A percentile compares a stretch with the other conserved stretches of the same genome.
phyloP scores from a whole-genome alignment of 2,329 filamentous ascomycete species.

The Dactylonectria estremocensis region DNA sequence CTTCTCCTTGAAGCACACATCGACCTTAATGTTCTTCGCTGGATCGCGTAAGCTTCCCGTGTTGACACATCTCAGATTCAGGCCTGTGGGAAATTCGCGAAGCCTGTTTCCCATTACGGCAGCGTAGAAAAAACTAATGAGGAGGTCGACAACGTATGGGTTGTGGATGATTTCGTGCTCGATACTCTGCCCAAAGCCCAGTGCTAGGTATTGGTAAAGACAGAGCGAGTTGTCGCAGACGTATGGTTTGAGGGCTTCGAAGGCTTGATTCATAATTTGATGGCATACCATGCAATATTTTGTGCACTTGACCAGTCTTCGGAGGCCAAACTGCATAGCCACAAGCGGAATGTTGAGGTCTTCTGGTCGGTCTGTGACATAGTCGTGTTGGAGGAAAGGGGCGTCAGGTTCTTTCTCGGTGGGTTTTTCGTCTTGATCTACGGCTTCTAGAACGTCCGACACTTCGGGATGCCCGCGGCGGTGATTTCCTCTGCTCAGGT shows the following conservation, averaged over 20 bases:
- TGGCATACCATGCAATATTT: conserved; percentile 93
- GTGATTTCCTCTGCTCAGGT: conserved; percentile 29
- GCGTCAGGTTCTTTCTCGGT: conserved; percentile 22
- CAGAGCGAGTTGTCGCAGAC: conserved; percentile 85
- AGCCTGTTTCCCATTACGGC: conserved; percentile 61
- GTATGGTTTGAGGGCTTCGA: conserved; percentile 82
- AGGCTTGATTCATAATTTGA: conserved; percentile 73
- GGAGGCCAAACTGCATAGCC: conserved; percentile 82
- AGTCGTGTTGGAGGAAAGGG: conserved; percentile 48
- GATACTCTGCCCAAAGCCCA: conserved; percentile 88
- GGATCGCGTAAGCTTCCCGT: conserved; percentile 22
- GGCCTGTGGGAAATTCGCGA: conserved; percentile 61
- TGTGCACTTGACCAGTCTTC: conserved; percentile 84
- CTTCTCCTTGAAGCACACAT: conserved; percentile 34
- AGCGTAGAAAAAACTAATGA: conserved; percentile 85
- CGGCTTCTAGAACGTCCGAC: not conserved
- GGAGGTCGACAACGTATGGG: conserved; percentile 86
- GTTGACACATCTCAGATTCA: conserved; percentile 55
- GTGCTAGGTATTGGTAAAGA: conserved; percentile 87
- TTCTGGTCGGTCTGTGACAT: conserved; percentile 48
- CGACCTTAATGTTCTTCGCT: conserved; percentile 16
- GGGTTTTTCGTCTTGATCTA: not conserved
- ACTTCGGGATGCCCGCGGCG: not conserved
- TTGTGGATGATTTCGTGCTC: conserved; percentile 87
- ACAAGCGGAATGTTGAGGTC: conserved; percentile 68